A percentile compares a stretch with the other conserved stretches of the same genome.
Conservation (phyloP, 768 basidiomycete species). For the Suillus lakei region DNA sequence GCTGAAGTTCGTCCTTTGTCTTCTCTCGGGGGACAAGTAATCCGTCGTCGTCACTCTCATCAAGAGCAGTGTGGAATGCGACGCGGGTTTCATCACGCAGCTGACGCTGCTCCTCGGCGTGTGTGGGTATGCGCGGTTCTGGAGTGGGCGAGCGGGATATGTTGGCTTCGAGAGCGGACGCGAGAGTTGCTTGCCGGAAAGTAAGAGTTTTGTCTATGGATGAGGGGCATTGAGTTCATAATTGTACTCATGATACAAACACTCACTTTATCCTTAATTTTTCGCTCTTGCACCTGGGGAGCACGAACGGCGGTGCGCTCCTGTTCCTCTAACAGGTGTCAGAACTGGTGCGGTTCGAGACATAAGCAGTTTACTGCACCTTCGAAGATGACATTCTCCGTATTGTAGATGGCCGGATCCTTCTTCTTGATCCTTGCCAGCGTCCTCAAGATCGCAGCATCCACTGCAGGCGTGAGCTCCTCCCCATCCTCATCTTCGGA, state of each 20-base stretch:
- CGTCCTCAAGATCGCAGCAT: conserved; percentile 92
- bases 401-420: conserved; percentile 86
- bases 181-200: conserved; percentile 72
- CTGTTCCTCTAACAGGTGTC: conserved; percentile 63
- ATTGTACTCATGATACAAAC: neutral
- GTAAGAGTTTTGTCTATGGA: conserved; percentile 68
- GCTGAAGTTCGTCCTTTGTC: conserved; percentile 74
- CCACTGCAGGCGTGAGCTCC: conserved; percentile 90
- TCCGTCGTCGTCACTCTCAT: conserved; percentile 56
- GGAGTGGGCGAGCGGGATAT: conserved; percentile 63
- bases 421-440: conserved; percentile 81
- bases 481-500: conserved; percentile 95
- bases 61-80: conserved; percentile 67
- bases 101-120: conserved; percentile 75
- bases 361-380: conserved; percentile 49
- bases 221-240: conserved; percentile 7
- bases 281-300: conserved; percentile 21
- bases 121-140: conserved; percentile 58
- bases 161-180: conserved; percentile 56
- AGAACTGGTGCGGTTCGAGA: conserved; percentile 3
- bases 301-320: conserved; percentile 41
- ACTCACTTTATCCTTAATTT: conserved; percentile 58
- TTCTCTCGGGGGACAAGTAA: conserved; percentile 77
- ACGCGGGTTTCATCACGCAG: conserved; percentile 84
- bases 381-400: conserved; percentile 73